phyloP scores from a whole-genome alignment of 257 asterid species.

The Solanum ossicruentum region DNA sequence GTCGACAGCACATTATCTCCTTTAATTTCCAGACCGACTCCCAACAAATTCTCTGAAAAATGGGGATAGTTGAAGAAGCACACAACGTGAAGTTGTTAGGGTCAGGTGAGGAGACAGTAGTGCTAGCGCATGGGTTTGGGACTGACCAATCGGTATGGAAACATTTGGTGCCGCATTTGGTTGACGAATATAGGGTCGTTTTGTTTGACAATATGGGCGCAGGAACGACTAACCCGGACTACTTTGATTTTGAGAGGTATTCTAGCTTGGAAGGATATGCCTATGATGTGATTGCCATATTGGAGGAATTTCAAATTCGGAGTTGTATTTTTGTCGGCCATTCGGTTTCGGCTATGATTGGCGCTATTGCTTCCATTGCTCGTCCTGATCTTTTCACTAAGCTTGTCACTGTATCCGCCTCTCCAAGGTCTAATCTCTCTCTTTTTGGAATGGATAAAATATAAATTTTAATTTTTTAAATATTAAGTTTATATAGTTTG shows the following conservation, averaged over 20 bases:
- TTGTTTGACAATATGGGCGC: background rate
- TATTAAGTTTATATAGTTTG: background rate
- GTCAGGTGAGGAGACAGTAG: background rate
- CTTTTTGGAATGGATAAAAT: too few relatives aligned
- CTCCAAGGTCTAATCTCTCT: background rate
- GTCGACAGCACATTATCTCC: background rate
- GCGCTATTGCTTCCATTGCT: background rate
- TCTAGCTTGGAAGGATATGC: background rate
- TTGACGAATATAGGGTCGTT: background rate
- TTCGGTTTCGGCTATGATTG: background rate
- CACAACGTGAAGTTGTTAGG: background rate
- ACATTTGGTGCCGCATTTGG: background rate
- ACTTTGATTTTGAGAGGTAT: background rate
- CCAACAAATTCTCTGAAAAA: background rate
- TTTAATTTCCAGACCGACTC: background rate
- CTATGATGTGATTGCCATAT: background rate
- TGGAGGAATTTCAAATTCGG: background rate
- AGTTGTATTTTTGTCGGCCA: background rate
- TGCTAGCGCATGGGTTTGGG: background rate
- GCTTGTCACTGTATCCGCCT: background rate
- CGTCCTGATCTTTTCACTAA: conserved; percentile 1
- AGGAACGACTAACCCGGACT: background rate
- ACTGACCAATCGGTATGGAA: background rate
- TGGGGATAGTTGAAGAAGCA: background rate
- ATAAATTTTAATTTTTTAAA: background rate